Base-by-base conservation (phyloP, 2,329 filamentous ascomycete species). In the Exophiala sp. region DNA sequence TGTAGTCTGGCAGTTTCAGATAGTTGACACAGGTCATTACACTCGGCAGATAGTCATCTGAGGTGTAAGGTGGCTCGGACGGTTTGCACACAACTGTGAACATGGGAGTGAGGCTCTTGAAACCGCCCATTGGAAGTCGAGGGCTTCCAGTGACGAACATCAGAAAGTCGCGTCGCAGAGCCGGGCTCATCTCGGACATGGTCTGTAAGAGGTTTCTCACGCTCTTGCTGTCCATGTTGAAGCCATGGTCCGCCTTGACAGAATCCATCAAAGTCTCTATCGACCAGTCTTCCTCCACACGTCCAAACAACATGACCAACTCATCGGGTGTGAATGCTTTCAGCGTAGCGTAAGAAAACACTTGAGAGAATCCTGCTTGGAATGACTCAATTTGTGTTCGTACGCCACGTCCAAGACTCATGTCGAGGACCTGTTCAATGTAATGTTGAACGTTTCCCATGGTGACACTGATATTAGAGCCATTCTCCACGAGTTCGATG, bases 11-110 rank as follows among this genome's bases (percentile, higher is more conserved):
- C 67, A 99, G 81, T 74, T 99, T 99, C 65, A 99, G 83, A 70
- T 99, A 99, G 72, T 99, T 99, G 72, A 96, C 94, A 70, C 95
- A 99, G 9, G 95, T 99, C 95, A 99, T 99, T 70, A 99, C 95
- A 69, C 91, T 97, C 10, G 95, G 94, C n/a, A 99, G 81, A 66
- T 97, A 99, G 74, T 99, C 94, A 67, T 99, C 94, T 3, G 92
- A 92, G 3, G 86, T 87, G 70, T 91, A 94, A 1, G 94, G 94
- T 12, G 90, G 85, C 68, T 99, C 94, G 71, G 89, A 95, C n/a
- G 92, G 92, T 72, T 96, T 96, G 80, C 94, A 97, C 40, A 99
- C 94, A 59, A 99, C 94, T 2, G 94, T 99, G 69, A 99, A 97
- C 86, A 97, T 96, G 16, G 94, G 94, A 2, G 91, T 97, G 58